Base-by-base conservation (phyloP, 768 basidiomycete genomes). In the Plicaturopsis crispa region DNA sequence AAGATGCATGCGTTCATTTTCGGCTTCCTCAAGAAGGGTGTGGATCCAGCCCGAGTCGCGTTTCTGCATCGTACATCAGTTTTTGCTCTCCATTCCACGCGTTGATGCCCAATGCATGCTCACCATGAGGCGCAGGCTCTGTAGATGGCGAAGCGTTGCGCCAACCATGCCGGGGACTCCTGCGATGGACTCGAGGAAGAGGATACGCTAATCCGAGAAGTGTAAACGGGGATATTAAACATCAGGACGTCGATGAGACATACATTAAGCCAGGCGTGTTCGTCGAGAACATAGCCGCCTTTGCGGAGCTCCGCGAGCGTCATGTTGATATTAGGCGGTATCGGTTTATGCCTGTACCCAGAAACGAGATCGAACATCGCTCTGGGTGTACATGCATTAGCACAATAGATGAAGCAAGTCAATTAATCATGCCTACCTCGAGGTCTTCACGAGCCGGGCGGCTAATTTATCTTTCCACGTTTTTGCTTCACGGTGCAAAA, bases 151-250 rank as follows among this genome's bases (percentile, higher is more conserved):
- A 24, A 93, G 67, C 20, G 81, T 82, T 6, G 85, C 87, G 10
- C 79, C 88, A n/a, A 86, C 90, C 89, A 93, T 93, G 4, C 93
- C 93, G 14, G 94, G 94, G 1, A 97, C 92, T 16, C 88, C 96
- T 10, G 96, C 96, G 38, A 96, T 78, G 37, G 75, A 81, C 62
- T 98, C 94, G 23, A 98, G 70, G 63, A 83, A 75, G 33, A 83
- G 57, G 45, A 81, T 72, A 18, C 82, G 64, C 52, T 67, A 43
- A 28, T 48, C 35, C 28, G 31, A 23, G 34, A n/a, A n/a, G n/a
- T n/a, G n/a, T n/a, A n/a, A n/a, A n/a, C n/a, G n/a, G n/a, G n/a
- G n/a, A n/a, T n/a, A 33, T 21, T 16, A 11, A n/a, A 31, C 13
- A 26, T 37, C 18, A 28, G 35, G 18, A 14, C 10, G 16, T 17